Evolutionary conservation across 2,329 filamentous ascomycete genomes (phyloP).

Genomic region (Cytospora piceicola): DNA sequence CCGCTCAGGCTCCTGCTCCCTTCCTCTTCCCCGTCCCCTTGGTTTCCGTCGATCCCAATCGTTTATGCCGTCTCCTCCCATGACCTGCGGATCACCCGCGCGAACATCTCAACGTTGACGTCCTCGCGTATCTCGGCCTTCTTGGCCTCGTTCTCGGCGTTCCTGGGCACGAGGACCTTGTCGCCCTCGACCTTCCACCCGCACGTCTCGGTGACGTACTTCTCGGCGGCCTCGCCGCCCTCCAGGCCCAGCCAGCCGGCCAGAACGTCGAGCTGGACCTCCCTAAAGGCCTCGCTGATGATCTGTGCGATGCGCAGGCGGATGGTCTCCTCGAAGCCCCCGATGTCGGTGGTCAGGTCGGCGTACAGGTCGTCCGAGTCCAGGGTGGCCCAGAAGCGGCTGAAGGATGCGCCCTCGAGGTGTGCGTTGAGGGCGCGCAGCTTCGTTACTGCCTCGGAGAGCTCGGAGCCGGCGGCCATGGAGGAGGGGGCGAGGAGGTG

Average conservation of each 20-base stretch:
- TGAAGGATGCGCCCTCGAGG: constrained; percentile 88
- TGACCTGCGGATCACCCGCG: constrained; percentile 77
- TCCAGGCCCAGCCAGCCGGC: constrained; percentile 76
- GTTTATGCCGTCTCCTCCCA: constrained; percentile 77
- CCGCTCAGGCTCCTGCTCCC: not conserved
- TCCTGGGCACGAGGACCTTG: constrained; percentile 77
- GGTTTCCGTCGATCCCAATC: not conserved
- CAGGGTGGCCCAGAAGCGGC: constrained; percentile 88
- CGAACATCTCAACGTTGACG: constrained; percentile 87
- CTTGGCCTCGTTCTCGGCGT: constrained; percentile 97
- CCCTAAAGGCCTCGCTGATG: constrained; percentile 78
- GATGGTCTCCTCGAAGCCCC: constrained; percentile 93
- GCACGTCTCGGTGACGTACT: constrained; percentile 83
- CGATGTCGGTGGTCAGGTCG: constrained; percentile 91
- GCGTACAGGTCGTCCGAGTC: constrained; percentile 95
- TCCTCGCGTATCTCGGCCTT: constrained; percentile 95
- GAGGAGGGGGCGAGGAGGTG: constrained; percentile 89
- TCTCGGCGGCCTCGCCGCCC: constrained; percentile 67
- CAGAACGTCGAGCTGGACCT: constrained; percentile 69
- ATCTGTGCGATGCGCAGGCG: constrained; percentile 87
- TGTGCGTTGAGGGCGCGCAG: constrained; percentile 82
- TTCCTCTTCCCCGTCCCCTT: not conserved
- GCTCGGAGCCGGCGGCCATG: constrained; percentile 67
- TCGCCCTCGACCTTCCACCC: constrained; percentile 79
- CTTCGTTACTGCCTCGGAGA: constrained; percentile 90